These are phyloP conservation scores for Lasiodiplodia sp. DNA, from an alignment of 2,329 filamentous ascomycete species.

Conservation along the genomic window DNA sequence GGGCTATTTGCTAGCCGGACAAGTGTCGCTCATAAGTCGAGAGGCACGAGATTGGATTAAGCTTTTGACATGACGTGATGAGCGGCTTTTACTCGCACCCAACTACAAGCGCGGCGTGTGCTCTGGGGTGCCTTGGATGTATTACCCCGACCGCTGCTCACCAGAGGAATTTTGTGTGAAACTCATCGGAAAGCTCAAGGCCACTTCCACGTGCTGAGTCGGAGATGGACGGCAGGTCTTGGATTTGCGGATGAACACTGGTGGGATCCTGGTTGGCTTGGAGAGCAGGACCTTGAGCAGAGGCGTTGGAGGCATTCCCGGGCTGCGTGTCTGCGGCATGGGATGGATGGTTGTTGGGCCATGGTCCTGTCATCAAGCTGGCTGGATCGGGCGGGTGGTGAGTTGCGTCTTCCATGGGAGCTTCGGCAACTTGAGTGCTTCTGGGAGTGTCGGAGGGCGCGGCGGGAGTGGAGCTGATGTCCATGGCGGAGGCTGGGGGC, in stretches of 20 bases:
- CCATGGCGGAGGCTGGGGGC: background rate
- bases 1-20: background rate
- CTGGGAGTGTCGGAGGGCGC: background rate
- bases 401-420: conserved; percentile 2
- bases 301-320: background rate
- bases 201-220: background rate
- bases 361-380: background rate
- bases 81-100: conserved; percentile 1
- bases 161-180: conserved; percentile 28
- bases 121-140: background rate
- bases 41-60: background rate
- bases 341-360: conserved; percentile 6
- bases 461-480: background rate
- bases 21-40: background rate
- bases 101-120: background rate
- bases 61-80: conserved; percentile 9
- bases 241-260: background rate
- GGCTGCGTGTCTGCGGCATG: conserved; percentile 1
- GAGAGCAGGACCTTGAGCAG: background rate
- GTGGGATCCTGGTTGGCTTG: background rate
- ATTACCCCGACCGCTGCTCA: conserved; percentile 3
- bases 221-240: conserved; percentile 2
- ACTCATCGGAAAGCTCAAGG: conserved; percentile 25
- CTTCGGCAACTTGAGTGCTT: conserved; percentile 16
- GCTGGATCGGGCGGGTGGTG: conserved; percentile 6